Conservation (phyloP, 2,329 filamentous ascomycete species). For the Colletotrichum sp. region DNA sequence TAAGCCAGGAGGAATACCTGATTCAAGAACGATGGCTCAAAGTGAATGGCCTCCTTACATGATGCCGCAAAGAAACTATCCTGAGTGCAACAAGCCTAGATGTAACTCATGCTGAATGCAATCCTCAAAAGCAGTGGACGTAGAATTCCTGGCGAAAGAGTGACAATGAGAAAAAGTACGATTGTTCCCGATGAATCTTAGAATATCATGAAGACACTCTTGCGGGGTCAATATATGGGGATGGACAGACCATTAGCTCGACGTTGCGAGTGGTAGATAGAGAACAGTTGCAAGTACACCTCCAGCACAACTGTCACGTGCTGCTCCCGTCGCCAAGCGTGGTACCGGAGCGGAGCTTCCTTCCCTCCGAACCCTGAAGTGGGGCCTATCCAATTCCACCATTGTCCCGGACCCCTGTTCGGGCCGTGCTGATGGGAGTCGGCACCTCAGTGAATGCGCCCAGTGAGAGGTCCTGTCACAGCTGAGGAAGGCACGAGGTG, state of each 20-base stretch:
- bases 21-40: neutral
- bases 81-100: neutral
- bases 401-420: neutral
- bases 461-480: neutral
- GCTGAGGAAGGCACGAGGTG: neutral
- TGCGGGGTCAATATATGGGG: neutral
- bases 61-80: neutral
- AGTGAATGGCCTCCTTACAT: neutral
- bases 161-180: neutral
- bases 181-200: rapidly evolving
- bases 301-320: neutral
- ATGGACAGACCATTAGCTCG: neutral
- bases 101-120: neutral
- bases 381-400: neutral
- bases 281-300: neutral
- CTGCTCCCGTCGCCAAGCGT: neutral
- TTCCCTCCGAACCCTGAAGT: neutral
- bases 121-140: too few relatives aligned
- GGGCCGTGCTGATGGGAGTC: neutral
- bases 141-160: neutral
- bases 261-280: neutral
- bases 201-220: neutral
- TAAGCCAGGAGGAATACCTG: neutral
- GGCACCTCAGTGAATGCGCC: neutral
- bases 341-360: neutral